A percentile compares a stretch with the other conserved stretches of the same genome.
Conservation (phyloP, 345 rosid species). For the Rubroshorea leprosula region DNA sequence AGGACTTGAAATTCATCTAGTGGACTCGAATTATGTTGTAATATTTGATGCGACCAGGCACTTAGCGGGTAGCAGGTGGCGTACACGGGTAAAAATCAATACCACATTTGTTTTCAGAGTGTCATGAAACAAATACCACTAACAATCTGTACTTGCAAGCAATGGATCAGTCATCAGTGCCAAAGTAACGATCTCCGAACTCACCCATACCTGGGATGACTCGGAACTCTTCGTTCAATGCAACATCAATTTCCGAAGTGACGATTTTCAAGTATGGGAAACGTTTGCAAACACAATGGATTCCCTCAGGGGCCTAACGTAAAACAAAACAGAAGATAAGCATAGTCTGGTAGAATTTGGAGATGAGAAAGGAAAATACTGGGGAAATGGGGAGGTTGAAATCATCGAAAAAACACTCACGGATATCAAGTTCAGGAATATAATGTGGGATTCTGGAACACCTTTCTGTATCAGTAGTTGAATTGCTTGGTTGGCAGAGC, state of each 20-base stretch:
- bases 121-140: neutral
- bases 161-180: slow-evolving; percentile 69
- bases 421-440: slow-evolving; percentile 88
- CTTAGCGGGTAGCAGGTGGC: neutral
- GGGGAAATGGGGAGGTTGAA: neutral
- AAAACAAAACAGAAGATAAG: neutral
- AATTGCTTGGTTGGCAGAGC: slow-evolving; percentile 92
- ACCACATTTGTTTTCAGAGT: slow-evolving; percentile 8
- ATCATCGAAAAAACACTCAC: slow-evolving; percentile 38
- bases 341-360: neutral
- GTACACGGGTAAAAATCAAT: neutral
- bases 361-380: neutral
- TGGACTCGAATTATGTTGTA: neutral
- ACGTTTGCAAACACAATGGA: slow-evolving; percentile 78
- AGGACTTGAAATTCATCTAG: too few relatives aligned
- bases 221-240: slow-evolving; percentile 78
- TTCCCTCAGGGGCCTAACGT: slow-evolving; percentile 89
- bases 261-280: slow-evolving; percentile 86
- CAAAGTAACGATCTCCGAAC: slow-evolving; percentile 96
- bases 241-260: slow-evolving; percentile 88
- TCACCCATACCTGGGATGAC: slow-evolving; percentile 98
- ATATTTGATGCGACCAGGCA: neutral
- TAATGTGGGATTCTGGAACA: slow-evolving; percentile 94
- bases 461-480: slow-evolving; percentile 83
- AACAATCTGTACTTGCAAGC: neutral